phyloP scores from a whole-genome alignment of 352 stramenopile genomes.

The Globisporangium uncinulatum region DNA sequence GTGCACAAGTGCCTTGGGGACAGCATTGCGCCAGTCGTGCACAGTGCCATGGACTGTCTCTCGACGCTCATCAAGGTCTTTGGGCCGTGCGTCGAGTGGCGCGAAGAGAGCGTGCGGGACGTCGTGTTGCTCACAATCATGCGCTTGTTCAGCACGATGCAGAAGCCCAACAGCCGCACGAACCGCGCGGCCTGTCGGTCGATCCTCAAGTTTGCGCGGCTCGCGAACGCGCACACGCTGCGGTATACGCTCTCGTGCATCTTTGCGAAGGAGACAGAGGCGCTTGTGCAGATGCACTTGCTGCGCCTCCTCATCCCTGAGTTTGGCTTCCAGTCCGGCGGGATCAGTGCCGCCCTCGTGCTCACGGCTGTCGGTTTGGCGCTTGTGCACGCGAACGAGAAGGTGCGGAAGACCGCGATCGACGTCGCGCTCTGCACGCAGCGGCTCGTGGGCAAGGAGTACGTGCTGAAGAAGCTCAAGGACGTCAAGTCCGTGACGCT shows the following conservation, averaged over 20 bases:
- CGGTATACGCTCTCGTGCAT: constrained; percentile 69
- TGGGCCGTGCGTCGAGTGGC: constrained; percentile 68
- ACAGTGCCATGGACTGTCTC: constrained; percentile 63
- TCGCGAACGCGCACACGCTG: constrained; percentile 61
- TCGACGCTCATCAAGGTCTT: constrained; percentile 72
- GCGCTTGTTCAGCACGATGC: constrained; percentile 58
- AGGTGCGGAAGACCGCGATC: constrained; percentile 63
- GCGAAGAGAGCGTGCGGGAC: constrained; percentile 50
- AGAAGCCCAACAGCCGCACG: constrained; percentile 72
- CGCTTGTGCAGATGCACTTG: constrained; percentile 79
- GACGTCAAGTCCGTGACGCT: constrained; percentile 72
- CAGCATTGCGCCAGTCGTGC: constrained; percentile 69
- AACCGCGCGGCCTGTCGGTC: constrained; percentile 71
- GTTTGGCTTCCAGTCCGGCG: constrained; percentile 70
- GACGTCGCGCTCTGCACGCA: constrained; percentile 78
- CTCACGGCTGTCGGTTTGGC: constrained; percentile 39
- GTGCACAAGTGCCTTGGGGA: constrained; percentile 56
- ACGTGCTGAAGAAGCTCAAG: constrained; percentile 62
- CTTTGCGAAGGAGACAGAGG: constrained; percentile 61
- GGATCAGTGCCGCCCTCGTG: constrained; percentile 50
- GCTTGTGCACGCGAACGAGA: constrained; percentile 58
- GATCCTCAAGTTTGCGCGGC: constrained; percentile 65
- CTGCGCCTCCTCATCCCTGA: constrained; percentile 67
- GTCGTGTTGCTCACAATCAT: constrained; percentile 60
- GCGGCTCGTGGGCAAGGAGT: constrained; percentile 62